Evolutionary conservation across 2,329 filamentous ascomycete species (phyloP).

Genomic region (Pestalotiopsis sp.): DNA sequence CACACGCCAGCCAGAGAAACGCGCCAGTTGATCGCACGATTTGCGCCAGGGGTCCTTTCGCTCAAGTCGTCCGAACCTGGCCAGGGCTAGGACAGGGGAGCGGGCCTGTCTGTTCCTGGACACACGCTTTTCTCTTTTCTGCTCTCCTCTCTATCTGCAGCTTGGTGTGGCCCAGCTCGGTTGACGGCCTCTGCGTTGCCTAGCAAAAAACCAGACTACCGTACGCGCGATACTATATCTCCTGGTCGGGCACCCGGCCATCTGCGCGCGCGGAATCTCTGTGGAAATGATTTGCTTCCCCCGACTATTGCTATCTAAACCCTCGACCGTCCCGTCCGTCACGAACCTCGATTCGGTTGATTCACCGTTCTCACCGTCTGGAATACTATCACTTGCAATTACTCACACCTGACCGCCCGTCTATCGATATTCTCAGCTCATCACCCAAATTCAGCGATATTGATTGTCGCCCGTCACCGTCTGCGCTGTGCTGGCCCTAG

Average conservation of each 20-base stretch:
- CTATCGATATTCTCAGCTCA: background rate
- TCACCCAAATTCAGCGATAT: background rate
- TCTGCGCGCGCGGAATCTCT: constrained; percentile 10
- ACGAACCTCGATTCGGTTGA: constrained; percentile 4
- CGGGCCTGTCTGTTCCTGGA: background rate
- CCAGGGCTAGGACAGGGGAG: constrained; percentile 2
- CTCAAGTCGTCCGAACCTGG: constrained; percentile 1
- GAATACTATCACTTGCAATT: background rate
- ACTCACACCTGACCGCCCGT: constrained; percentile 3
- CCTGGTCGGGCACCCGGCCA: constrained; percentile 11
- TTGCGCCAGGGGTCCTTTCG: constrained; percentile 9
- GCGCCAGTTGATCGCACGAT: constrained; percentile 5
- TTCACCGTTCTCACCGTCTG: constrained; percentile 12
- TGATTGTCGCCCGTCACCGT: background rate
- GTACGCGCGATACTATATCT: constrained; percentile 3
- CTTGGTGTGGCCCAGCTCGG: constrained; percentile 4
- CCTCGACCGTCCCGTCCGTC: constrained; percentile 7
- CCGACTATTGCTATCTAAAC: constrained; percentile 6
- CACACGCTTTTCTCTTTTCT: background rate
- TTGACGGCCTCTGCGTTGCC: constrained; percentile 9
- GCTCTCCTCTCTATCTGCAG: background rate
- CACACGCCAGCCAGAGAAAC: background rate
- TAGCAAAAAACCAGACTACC: background rate
- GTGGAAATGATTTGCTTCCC: constrained; percentile 12
- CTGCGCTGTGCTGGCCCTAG: background rate